Evolutionary conservation across 768 basidiomycete genomes (phyloP), one percentile per base, ranked within the genome.

Genomic region (Candolleomyces aberdarensis): DNA sequence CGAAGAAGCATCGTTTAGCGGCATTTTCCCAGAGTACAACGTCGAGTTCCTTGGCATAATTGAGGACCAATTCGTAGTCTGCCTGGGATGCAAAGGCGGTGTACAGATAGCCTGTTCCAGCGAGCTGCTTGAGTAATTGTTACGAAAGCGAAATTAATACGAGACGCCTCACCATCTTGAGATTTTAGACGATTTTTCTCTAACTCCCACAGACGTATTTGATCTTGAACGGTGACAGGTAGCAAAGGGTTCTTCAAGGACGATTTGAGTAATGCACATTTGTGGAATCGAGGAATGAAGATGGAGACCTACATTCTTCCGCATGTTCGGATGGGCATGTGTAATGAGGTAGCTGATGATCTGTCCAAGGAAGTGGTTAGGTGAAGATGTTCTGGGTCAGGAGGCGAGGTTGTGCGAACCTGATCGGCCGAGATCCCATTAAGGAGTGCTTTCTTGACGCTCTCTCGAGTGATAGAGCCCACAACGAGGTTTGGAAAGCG

Each of bases 291-390:
- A 64, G 57, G 61, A 60, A 53, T 48, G 56, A 53, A 40, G 49
- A 49, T 36, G 29, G 54, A 31, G 41, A 46, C 57, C 59, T 55
- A 94, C 94, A 71, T 95, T 94, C 74, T 89, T 93, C 71, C 91
- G 86, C 97, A 99, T 98, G 75, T 98, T 96, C 29, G 95, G 92
- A 73, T 98, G 97, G 1, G 96, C 97, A 75, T 98, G 95, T 49
- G 91, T 89, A 26, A 88, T 85, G 46, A 99, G 82, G 74, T 98
- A 98, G 71, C 89, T 90, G 71, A 99, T 96, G 71, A 98, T 97
- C 94, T 98, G 69, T 49, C 56, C 58, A 63, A 51, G 50, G 63
- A 40, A 53, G 58, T 61, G 39, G 56, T 53, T 44, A 57, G 48
- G 57, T 56, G 57, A 56, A 62, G 62, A 51, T 53, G 56, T 20